Evolutionary conservation across 2,329 filamentous ascomycete genomes (phyloP).

Genomic region (Colletotrichum abscissum): DNA sequence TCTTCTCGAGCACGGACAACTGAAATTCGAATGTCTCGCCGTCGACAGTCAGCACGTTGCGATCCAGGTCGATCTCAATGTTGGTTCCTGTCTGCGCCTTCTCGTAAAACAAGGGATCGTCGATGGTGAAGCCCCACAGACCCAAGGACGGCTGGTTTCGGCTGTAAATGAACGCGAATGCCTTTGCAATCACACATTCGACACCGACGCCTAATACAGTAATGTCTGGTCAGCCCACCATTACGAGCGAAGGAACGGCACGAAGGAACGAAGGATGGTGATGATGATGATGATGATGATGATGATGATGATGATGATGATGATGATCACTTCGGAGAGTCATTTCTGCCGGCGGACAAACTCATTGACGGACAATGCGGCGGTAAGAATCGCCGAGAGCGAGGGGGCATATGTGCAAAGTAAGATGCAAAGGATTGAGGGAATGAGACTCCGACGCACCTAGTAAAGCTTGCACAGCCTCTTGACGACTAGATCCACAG

Average conservation of each 20-base stretch:
- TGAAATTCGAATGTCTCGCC: constrained; percentile 46
- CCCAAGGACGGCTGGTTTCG: constrained; percentile 58
- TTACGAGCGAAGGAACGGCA: not conserved
- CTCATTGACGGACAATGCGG: not conserved
- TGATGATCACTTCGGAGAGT: not conserved
- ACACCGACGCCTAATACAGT: constrained; percentile 43
- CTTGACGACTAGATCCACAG: constrained; percentile 56
- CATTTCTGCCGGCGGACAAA: not conserved
- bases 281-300: not conserved
- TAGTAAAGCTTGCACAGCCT: constrained; percentile 53
- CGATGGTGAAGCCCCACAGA: constrained; percentile 54
- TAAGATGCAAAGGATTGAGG: too few species aligned
- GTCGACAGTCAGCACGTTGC: constrained; percentile 32
- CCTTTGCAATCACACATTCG: constrained; percentile 55
- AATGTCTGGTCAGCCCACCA: not conserved
- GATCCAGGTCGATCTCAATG: constrained; percentile 49
- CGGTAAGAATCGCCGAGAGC: not conserved
- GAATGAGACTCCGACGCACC: constrained; percentile 30
- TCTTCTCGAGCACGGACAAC: constrained; percentile 51
- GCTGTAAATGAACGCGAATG: constrained; percentile 58
- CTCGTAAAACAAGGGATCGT: constrained; percentile 50
- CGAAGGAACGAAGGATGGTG: not conserved
- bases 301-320: not conserved
- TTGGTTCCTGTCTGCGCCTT: constrained; percentile 46
- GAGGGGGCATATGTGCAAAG: not conserved